Base-by-base conservation (phyloP, 257 asterid genomes). In the Solanum dulcamara region DNA sequence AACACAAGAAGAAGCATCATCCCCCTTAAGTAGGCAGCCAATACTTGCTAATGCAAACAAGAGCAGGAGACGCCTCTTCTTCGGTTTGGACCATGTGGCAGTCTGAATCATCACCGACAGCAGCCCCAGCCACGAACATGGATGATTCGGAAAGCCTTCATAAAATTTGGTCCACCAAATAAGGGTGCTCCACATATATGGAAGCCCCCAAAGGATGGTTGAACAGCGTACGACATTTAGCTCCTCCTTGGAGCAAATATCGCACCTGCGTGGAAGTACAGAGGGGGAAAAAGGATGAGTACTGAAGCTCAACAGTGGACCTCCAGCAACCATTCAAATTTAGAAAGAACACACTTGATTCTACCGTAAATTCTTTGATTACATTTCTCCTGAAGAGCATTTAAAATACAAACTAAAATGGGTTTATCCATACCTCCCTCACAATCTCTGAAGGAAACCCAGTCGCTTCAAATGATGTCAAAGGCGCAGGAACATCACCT, bases 211-310 rank as follows among this genome's bases (percentile, higher is more conserved):
- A 90, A 85, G 87, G 91, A 91, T 90, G 94, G 91, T 70, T 81
- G 87, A 96, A 94, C 96, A 92, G 94, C 84, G 98, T 94, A 94
- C 98, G 97, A 94, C 98, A 94, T 94, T 93, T 90, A 86, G 91
- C 97, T 97, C 97, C 98, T 92, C 91, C 98, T 84, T 82, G 97
- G 98, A 95, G 99, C 99, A 93, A 97, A 94, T 94, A 93, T 95
- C 98, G 98, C 96, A 95, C 95, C 98, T 97, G 97, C 91, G 97
- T 90, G 93, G 68, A 84, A 92, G 92, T 87, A 90, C 88, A 91
- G 90, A 91, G 37, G 89, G 89, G 64, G 83, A 91, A 94, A 90
- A 89, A 77, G 87, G 75, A 86, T 89, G 92, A 89, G 93, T 89
- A 91, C 89, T 88, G 84, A 92, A 81, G 88, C 92, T 86, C 93